Base-by-base conservation (phyloP, 1,284 basidiomycete genomes). In the Puccinia coronata region DNA sequence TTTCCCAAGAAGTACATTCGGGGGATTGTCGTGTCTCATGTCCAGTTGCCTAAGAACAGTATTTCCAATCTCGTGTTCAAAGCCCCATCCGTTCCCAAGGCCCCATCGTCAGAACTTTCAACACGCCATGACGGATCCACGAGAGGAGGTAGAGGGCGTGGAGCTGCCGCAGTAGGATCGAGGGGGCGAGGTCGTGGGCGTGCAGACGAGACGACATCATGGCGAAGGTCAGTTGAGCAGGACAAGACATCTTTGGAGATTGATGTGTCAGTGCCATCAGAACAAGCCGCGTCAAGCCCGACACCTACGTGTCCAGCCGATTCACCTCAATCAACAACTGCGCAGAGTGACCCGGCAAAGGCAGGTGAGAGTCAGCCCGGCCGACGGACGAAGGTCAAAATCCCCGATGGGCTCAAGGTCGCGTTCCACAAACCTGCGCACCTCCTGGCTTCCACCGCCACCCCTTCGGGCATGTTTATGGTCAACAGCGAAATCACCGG, bases 401-500 rank as follows among this genome's bases (percentile, higher is more conserved):
- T 80, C 12, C 69, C 79, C 0, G 79, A 80, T 11, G 79, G 79
- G 18, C 72, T 47, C 28, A 80, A 80, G 59, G 79, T 80, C 25
- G 79, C 49, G 36, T 80, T 80, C 36, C 70, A 65, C 31, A 70
- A 43, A 43, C 79, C 79, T 47, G 53, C 79, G 20, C 70, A 80
- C 67, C 53, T 80, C 11, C 16, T 28, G 9, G 65, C 69, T 25
- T 49, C 55, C 20, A 65, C 36, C 23, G 1, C 79, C 25, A 9
- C 57, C 43, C 20, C 70, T 23, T 31, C 79, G 36, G 70, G 70
- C 39, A 80, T 80, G 69, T 80, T 80, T 55, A 80, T 80, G 79
- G 79, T 80, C 41, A 59, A 63, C 49, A 80, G 79, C 51, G 79
- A 80, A 59, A 80, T 80, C 31, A 61, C 57, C 72, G 79, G 69